These are phyloP conservation scores for Saraca asoca DNA, from an alignment of 331 rosid genomes.

Conservation along the genomic window DNA sequence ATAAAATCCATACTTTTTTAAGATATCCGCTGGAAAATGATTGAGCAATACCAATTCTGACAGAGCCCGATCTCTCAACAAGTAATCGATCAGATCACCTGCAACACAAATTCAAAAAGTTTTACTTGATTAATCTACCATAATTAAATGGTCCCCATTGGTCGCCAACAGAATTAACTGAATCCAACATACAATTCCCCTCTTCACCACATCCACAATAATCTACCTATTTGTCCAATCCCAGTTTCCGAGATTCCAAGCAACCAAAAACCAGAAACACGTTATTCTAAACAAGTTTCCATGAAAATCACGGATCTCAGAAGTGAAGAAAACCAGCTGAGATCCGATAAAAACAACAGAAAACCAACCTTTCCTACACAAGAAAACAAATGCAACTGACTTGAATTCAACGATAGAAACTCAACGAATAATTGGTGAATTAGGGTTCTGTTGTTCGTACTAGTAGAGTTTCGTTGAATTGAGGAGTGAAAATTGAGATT, in stretches of 20 bases:
- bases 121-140: conserved; percentile 20
- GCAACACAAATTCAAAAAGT: conserved; percentile 35
- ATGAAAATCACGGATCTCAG: conserved; percentile 39
- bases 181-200: conserved; percentile 26
- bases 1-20: conserved; percentile 6
- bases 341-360: conserved; percentile 49
- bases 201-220: conserved; percentile 16
- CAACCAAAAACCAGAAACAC: conserved; percentile 31
- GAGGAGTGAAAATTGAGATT: conserved; percentile 41
- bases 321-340: conserved; percentile 25
- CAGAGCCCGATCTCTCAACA: conserved; percentile 20
- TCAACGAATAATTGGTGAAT: conserved; percentile 22
- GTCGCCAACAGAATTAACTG: conserved; percentile 1
- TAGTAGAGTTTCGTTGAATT: conserved; percentile 33
- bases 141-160: conserved; percentile 12
- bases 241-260: conserved; percentile 27
- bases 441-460: conserved; percentile 47
- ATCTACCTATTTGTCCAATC: conserved; percentile 35
- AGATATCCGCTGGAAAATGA: conserved; percentile 6
- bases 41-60: conserved; percentile 30
- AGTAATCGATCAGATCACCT: conserved; percentile 50
- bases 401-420: conserved; percentile 26
- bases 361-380: conserved; percentile 19
- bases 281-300: conserved; percentile 17
- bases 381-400: conserved; percentile 18